phyloP scores from a whole-genome alignment of 306 rosid species.

The Boehmeria nivea region DNA sequence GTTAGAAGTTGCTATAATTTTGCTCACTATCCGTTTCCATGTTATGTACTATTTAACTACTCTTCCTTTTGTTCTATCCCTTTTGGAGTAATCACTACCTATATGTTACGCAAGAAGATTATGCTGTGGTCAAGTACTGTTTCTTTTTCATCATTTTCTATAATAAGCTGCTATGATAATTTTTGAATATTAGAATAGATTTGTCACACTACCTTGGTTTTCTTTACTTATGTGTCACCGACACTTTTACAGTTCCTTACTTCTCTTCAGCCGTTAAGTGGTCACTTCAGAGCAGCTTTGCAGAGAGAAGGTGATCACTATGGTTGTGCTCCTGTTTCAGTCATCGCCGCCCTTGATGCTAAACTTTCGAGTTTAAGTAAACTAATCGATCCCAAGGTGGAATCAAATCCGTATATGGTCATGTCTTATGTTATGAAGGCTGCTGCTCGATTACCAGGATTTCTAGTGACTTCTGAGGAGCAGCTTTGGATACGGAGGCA shows the following conservation, averaged over 20 bases:
- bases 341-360: slow-evolving; percentile 50
- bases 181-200: too few species aligned
- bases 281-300: slow-evolving; percentile 76
- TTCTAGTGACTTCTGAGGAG: slow-evolving; percentile 42
- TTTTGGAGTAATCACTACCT: too few species aligned
- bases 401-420: slow-evolving; percentile 55
- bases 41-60: too few species aligned
- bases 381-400: slow-evolving; percentile 69
- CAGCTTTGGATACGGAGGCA: slow-evolving; percentile 60
- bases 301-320: slow-evolving; percentile 56
- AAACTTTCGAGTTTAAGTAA: slow-evolving; percentile 54
- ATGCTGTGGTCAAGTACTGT: too few species aligned
- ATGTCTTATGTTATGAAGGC: slow-evolving; percentile 51
- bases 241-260: slow-evolving; percentile 62
- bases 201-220: too few species aligned
- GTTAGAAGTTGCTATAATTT: too few species aligned
- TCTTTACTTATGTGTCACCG: slow-evolving; percentile 24
- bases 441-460: slow-evolving; percentile 40
- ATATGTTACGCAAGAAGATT: too few species aligned
- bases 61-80: too few species aligned
- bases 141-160: too few species aligned
- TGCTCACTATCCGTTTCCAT: too few species aligned
- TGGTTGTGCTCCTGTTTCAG: slow-evolving; percentile 63
- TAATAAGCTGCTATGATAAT: too few species aligned
- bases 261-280: slow-evolving; percentile 65